These are phyloP conservation scores for Lepidium sativum DNA, from an alignment of 345 rosid species.

Conservation along the genomic window DNA sequence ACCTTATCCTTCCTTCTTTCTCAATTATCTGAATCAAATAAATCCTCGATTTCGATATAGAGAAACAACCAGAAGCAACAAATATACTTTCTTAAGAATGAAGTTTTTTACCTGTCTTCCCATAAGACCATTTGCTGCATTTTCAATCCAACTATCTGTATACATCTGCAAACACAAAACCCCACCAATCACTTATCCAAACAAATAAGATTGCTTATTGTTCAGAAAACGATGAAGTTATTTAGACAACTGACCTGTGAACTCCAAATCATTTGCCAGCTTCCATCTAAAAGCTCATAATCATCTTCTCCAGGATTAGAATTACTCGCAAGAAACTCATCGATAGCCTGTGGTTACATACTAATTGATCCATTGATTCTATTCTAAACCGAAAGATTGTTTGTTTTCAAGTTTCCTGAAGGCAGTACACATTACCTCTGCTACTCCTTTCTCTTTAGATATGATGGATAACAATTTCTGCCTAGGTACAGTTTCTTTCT, in stretches of 20 bases:
- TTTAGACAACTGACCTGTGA: constrained; percentile 52
- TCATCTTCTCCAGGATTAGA: constrained; percentile 30
- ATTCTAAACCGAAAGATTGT: neutral
- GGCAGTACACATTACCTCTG: constrained; percentile 40
- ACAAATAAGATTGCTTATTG: neutral
- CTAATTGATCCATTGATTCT: constrained; percentile 2
- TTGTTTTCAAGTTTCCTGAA: neutral
- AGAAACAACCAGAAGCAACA: neutral
- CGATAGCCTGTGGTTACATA: constrained; percentile 47
- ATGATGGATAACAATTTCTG: constrained; percentile 66
- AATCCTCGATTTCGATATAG: neutral
- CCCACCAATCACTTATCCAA: neutral
- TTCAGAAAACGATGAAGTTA: neutral
- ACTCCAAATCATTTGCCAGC: constrained; percentile 98
- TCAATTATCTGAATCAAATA: constrained; percentile 43
- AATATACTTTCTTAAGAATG: neutral
- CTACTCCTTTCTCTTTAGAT: constrained; percentile 44
- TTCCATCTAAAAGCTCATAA: constrained; percentile 63
- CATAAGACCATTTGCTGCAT: constrained; percentile 94
- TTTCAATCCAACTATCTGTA: constrained; percentile 95
- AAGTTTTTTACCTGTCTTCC: constrained; percentile 58
- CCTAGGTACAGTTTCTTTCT: constrained; percentile 76
- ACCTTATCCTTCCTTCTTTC: constrained; percentile 56
- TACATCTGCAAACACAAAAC: constrained; percentile 41
- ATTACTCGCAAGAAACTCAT: constrained; percentile 44